These are phyloP conservation scores for Antrodiella citrinella DNA, from an alignment of 768 basidiomycete genomes.

Conservation along the genomic window DNA sequence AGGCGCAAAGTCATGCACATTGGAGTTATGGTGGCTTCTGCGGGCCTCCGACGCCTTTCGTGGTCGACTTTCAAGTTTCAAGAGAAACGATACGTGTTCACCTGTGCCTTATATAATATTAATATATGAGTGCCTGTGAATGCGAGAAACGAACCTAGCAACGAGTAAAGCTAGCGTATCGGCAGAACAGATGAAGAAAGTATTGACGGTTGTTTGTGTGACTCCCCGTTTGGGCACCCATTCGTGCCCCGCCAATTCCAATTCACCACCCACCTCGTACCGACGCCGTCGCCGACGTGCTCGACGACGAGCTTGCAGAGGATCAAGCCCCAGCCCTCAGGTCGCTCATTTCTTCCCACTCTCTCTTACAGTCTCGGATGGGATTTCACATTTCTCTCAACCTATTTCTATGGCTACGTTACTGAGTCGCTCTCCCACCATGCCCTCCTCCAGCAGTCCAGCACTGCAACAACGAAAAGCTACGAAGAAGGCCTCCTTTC, in stretches of 20 bases:
- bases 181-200: too few relatives aligned
- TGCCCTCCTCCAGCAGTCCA: conserved; percentile 17
- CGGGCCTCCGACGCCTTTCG: too few relatives aligned
- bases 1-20: too few relatives aligned
- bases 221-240: too few relatives aligned
- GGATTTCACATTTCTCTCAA: conserved; percentile 10
- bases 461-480: conserved; percentile 31
- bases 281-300: conserved; percentile 26
- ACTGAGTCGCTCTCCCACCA: conserved; percentile 11
- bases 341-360: conserved; percentile 6
- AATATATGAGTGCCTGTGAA: too few relatives aligned
- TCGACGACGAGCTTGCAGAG: conserved; percentile 25
- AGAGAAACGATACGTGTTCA: too few relatives aligned
- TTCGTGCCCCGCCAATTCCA: too few relatives aligned
- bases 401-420: conserved; percentile 13
- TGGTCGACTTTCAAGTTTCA: too few relatives aligned
- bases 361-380: conserved; percentile 9
- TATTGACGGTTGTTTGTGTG: not conserved
- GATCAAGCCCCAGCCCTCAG: conserved; percentile 7
- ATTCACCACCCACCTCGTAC: conserved; percentile 26
- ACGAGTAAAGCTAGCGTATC: too few relatives aligned
- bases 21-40: too few relatives aligned
- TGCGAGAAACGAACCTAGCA: too few relatives aligned
- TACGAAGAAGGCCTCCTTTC: conserved; percentile 48
- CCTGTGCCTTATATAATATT: too few relatives aligned